Percentiles rank a stretch among this genome's conserved stretches.
These are phyloP conservation scores for Pichia sp. DNA, from an alignment of 1,139 yeast species.

Conservation along the genomic window DNA sequence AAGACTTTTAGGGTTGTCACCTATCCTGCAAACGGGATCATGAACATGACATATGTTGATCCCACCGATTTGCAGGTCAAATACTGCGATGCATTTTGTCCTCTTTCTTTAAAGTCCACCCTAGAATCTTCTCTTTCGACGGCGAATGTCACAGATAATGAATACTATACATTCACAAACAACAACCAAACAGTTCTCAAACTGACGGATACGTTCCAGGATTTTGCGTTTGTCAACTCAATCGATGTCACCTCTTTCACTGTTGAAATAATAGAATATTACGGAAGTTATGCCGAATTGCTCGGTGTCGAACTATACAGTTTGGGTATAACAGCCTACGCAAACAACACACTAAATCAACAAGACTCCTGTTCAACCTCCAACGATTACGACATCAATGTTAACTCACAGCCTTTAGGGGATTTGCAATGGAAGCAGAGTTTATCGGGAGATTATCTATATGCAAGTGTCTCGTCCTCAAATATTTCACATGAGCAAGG, in stretches of 20 bases:
- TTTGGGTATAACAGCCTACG: constrained; percentile 60
- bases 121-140: constrained; percentile 27
- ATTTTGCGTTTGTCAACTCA: constrained; percentile 73
- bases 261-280: constrained; percentile 64
- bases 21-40: constrained; percentile 78
- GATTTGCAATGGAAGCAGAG: constrained; percentile 30
- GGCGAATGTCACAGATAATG: constrained; percentile 4
- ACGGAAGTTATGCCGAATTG: constrained; percentile 66
- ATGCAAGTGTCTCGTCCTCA: constrained; percentile 33
- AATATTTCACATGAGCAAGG: constrained; percentile 38
- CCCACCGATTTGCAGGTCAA: constrained; percentile 54
- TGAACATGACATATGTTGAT: constrained; percentile 85
- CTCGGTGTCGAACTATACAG: constrained; percentile 73
- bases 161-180: constrained; percentile 20
- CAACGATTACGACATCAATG: constrained; percentile 11
- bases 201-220: constrained; percentile 51
- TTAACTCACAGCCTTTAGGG: constrained; percentile 24
- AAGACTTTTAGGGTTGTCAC: constrained; percentile 70
- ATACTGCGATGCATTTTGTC: constrained; percentile 87
- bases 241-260: constrained; percentile 61
- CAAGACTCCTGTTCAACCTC: constrained; percentile 47
- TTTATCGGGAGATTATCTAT: constrained; percentile 37
- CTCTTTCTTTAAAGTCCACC: constrained; percentile 42
- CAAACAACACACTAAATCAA: constrained; percentile 69
- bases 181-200: constrained; percentile 19